Evolutionary conservation across 1,139 yeast species (phyloP).

Genomic region (Yarrowia galli): DNA sequence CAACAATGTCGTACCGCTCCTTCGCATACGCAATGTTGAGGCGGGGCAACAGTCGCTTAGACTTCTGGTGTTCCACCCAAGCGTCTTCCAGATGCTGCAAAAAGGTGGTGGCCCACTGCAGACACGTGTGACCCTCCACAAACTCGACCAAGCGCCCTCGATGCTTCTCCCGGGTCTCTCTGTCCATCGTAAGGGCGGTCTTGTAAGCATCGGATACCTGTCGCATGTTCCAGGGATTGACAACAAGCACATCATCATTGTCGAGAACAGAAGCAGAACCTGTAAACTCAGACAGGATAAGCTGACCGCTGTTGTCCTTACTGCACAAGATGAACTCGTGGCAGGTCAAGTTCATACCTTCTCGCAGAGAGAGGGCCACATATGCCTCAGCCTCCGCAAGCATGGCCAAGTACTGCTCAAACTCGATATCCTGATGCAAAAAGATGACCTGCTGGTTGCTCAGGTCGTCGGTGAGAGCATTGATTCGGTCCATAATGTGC

Average conservation of each 20-base stretch:
- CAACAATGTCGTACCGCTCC: slow-evolving; percentile 44
- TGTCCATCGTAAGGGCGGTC: slow-evolving; percentile 67
- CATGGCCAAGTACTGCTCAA: slow-evolving; percentile 86
- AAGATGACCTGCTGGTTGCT: slow-evolving; percentile 70
- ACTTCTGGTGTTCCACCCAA: slow-evolving; percentile 64
- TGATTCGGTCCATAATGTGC: slow-evolving; percentile 83
- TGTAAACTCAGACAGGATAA: slow-evolving; percentile 88
- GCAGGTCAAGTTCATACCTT: slow-evolving; percentile 95
- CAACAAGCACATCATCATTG: slow-evolving; percentile 55
- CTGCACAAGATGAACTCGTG: slow-evolving; percentile 91
- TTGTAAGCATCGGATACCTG: slow-evolving; percentile 69
- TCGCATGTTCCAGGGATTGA: slow-evolving; percentile 89
- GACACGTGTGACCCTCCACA: slow-evolving; percentile 72
- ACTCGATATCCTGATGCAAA: slow-evolving; percentile 85
- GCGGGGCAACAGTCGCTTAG: slow-evolving; percentile 51
- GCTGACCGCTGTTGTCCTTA: slow-evolving; percentile 74
- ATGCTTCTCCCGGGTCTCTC: slow-evolving; percentile 62
- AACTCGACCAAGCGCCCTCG: slow-evolving; percentile 69
- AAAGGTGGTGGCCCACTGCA: slow-evolving; percentile 73
- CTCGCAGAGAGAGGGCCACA: slow-evolving; percentile 89
- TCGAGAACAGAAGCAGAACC: slow-evolving; percentile 86
- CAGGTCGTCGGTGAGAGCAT: slow-evolving; percentile 76
- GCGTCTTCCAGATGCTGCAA: slow-evolving; percentile 63
- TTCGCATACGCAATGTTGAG: slow-evolving; percentile 44
- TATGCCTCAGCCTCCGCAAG: slow-evolving; percentile 86